A percentile compares a stretch with the other conserved stretches of the same genome.
Evolutionary conservation across 805 yeast species (phyloP).

Genomic region (Novakomyces olei): DNA sequence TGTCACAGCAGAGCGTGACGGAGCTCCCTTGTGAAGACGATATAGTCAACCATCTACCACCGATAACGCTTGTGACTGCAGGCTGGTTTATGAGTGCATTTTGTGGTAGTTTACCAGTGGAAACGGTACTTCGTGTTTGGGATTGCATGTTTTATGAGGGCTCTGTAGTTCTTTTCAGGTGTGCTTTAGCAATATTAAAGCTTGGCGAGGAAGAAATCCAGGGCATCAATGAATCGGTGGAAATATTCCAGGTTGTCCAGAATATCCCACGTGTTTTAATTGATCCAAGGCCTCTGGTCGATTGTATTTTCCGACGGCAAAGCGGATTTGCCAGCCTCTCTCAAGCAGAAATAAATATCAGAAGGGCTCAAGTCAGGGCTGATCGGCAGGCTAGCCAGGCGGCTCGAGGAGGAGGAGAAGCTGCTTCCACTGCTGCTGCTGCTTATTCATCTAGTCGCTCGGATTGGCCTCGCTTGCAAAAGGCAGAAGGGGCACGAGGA

Average conservation of each 20-base stretch:
- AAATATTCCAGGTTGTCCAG: constrained; percentile 67
- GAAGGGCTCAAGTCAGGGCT: background rate
- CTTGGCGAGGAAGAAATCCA: constrained; percentile 44
- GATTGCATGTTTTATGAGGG: constrained; percentile 88
- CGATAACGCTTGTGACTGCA: constrained; percentile 78
- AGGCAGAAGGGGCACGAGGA: no score
- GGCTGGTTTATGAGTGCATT: constrained; percentile 98
- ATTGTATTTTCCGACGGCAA: constrained; percentile 50
- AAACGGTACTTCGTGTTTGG: constrained; percentile 76
- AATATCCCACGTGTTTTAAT: constrained; percentile 50
- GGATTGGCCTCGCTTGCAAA: no score
- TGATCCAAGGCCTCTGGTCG: constrained; percentile 49
- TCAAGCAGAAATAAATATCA: constrained; percentile 55
- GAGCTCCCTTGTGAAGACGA: constrained; percentile 20
- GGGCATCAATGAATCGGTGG: constrained; percentile 26
- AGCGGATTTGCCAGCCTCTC: constrained; percentile 53
- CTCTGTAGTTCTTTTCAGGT: constrained; percentile 62
- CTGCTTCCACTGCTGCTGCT: no score
- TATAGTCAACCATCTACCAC: constrained; percentile 56
- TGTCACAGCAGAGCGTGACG: constrained; percentile 18
- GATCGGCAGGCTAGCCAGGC: background rate
- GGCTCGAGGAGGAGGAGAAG: no score
- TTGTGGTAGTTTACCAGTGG: constrained; percentile 75
- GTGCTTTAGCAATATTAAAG: constrained; percentile 60
- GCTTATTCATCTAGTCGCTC: no score